A percentile compares a stretch with the other conserved stretches of the same genome.
phyloP scores from a whole-genome alignment of 2,329 filamentous ascomycete species.

The Trichothecium sympodiale region DNA sequence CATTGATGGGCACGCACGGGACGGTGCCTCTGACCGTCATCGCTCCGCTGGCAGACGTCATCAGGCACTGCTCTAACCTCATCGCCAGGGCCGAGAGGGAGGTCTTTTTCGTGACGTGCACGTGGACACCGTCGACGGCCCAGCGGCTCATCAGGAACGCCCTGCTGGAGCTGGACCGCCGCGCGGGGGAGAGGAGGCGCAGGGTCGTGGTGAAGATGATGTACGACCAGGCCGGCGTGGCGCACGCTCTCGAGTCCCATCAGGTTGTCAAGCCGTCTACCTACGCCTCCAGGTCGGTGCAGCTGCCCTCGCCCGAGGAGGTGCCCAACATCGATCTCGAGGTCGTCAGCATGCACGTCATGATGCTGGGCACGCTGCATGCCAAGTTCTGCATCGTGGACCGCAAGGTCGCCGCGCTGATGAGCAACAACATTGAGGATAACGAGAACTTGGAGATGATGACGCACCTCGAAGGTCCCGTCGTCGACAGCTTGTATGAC shows the following conservation, averaged over 20 bases:
- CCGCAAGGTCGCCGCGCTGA: slow-evolving; percentile 55
- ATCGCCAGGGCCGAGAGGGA: slow-evolving; percentile 64
- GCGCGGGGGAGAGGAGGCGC: slow-evolving; percentile 41
- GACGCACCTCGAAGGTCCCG: slow-evolving; percentile 62
- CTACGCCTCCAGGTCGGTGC: slow-evolving; percentile 46
- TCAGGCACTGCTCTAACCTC: slow-evolving; percentile 63
- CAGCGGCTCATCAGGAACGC: slow-evolving; percentile 57
- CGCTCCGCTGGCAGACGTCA: slow-evolving; percentile 45
- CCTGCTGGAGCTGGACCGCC: slow-evolving; percentile 55
- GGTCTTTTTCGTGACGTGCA: slow-evolving; percentile 65
- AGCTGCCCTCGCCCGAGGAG: slow-evolving; percentile 50
- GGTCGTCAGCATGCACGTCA: slow-evolving; percentile 62
- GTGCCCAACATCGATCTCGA: slow-evolving; percentile 62
- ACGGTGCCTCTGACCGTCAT: slow-evolving; percentile 59
- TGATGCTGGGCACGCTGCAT: slow-evolving; percentile 64
- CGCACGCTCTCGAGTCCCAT: slow-evolving; percentile 56
- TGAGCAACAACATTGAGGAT: slow-evolving; percentile 71
- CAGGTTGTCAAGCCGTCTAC: slow-evolving; percentile 45
- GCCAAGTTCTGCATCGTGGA: slow-evolving; percentile 71
- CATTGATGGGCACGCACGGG: slow-evolving; percentile 43
- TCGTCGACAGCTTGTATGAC: slow-evolving; percentile 68
- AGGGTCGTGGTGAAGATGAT: slow-evolving; percentile 61
- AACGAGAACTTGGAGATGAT: slow-evolving; percentile 80
- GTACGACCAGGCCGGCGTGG: slow-evolving; percentile 59
- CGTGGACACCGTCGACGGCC: slow-evolving; percentile 60